Evolutionary conservation across 2,329 filamentous ascomycete species (phyloP), one percentile per base, ranked within the genome.

Genomic region (Leptographium galeiforme): DNA sequence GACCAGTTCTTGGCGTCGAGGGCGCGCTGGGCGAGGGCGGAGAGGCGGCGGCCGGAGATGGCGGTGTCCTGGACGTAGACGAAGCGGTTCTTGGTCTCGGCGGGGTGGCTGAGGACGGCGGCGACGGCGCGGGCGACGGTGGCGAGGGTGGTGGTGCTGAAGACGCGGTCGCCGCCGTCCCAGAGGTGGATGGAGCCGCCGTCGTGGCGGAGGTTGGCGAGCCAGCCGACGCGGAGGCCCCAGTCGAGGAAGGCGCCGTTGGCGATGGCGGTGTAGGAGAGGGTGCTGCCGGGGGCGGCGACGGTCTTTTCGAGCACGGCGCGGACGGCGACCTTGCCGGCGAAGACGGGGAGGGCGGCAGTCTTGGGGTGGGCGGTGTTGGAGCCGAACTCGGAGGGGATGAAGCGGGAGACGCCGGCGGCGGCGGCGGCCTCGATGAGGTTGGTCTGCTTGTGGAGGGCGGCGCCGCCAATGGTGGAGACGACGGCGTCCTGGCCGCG

Each of bases 371-470:
- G 59, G 57, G 57, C 50, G 33, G 68, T 67, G 66, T 70, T 64
- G 7, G 67, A 66, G 7, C 64, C 64, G 51, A 73, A 81, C 59
- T 82, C 77, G 40, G 71, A 73, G 7, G 77, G 76, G 18, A 81
- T 65, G 63, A 78, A 78, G 18, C 76, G 71, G 58, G 73, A 69
- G 11, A 81, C 77, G 16, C 77, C 75, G 1, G 76, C 77, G 12
- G 68, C 67, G 40, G 77, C 70, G 43, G 76, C 72, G 1, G 77
- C 78, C 54, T 81, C 74, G 51, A 81, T 72, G 58, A 81, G 66
- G 47, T 68, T 68, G 46, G 66, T 66, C 58, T 82, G 77, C 1
- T 72, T 30, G 63, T 16, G 25, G 11, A 46, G 8, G 11, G 12
- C 50, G 8, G 32, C 8, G 8, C 7, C n/a, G 8, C 43, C 53